Evolutionary conservation across 129 eudicot genomes (phyloP).

Genomic region (Rutidosis leptorrhynchoides): DNA sequence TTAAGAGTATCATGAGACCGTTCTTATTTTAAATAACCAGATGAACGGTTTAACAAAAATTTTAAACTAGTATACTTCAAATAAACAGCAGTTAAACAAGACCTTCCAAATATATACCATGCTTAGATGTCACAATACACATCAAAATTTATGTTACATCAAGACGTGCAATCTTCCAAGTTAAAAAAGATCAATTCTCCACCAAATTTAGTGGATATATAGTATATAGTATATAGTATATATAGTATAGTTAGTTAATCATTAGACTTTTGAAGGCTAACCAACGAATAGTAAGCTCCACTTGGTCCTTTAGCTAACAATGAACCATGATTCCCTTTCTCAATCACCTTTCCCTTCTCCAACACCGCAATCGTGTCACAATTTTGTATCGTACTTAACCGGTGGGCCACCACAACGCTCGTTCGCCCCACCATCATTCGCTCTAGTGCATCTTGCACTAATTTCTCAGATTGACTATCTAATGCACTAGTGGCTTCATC

Average conservation of each 20-base stretch:
- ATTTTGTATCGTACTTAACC: constrained; percentile 71
- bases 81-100: no score
- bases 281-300: constrained; percentile 70
- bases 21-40: no score
- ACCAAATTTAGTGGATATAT: constrained; percentile 16
- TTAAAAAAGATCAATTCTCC: neutral
- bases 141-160: neutral
- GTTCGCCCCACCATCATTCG: constrained; percentile 80
- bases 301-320: constrained; percentile 64
- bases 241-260: constrained; percentile 3
- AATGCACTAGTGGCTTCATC: constrained; percentile 95
- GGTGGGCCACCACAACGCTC: constrained; percentile 78
- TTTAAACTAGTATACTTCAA: no score
- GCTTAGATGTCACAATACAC: neutral
- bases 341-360: constrained; percentile 73
- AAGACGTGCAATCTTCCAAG: neutral
- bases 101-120: constrained; percentile 1
- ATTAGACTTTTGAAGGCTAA: constrained; percentile 63
- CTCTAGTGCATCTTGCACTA: constrained; percentile 79
- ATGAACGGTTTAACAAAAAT: no score
- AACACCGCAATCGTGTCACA: constrained; percentile 72
- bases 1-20: no score
- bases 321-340: constrained; percentile 68
- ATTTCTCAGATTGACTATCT: constrained; percentile 85
- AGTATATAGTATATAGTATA: no score